Conservation (phyloP, 2,329 filamentous ascomycete genomes). For the Colletotrichum liriopes region DNA sequence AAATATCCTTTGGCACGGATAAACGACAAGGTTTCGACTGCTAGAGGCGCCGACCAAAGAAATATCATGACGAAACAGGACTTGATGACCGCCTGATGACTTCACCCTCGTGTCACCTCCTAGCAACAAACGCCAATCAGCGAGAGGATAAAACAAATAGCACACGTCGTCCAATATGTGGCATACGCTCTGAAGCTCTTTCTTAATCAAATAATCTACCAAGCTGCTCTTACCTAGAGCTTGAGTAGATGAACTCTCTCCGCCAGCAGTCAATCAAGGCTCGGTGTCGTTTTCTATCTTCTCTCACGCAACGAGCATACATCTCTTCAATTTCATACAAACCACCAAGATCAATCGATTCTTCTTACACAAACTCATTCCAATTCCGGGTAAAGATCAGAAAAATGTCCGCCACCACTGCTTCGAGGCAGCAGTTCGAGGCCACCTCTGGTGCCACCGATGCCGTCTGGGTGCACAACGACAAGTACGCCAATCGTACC, state of each 20-base stretch:
- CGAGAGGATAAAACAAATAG: background rate
- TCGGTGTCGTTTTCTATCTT: background rate
- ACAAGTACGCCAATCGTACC: slow-evolving; percentile 62
- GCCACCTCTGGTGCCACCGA: slow-evolving; percentile 66
- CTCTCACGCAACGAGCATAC: background rate
- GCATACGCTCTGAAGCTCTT: background rate
- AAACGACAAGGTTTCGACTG: background rate
- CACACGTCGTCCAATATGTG: background rate
- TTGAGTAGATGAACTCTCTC: background rate
- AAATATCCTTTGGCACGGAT: no score
- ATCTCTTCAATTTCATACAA: background rate
- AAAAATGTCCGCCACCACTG: background rate
- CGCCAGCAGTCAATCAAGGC: background rate
- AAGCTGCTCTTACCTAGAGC: background rate
- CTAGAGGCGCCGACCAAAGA: background rate
- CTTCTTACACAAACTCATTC: no score
- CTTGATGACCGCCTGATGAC: background rate
- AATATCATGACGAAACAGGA: slow-evolving; percentile 1
- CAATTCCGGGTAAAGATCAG: background rate
- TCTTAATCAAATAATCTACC: background rate
- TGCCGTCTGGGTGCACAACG: slow-evolving; percentile 67
- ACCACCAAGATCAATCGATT: background rate
- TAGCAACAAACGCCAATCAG: background rate
- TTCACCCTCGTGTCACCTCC: background rate
- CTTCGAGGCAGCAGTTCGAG: slow-evolving; percentile 43